phyloP scores from a whole-genome alignment of 108 stramenopile genomes.

The Hondaea fermentalgiana region DNA sequence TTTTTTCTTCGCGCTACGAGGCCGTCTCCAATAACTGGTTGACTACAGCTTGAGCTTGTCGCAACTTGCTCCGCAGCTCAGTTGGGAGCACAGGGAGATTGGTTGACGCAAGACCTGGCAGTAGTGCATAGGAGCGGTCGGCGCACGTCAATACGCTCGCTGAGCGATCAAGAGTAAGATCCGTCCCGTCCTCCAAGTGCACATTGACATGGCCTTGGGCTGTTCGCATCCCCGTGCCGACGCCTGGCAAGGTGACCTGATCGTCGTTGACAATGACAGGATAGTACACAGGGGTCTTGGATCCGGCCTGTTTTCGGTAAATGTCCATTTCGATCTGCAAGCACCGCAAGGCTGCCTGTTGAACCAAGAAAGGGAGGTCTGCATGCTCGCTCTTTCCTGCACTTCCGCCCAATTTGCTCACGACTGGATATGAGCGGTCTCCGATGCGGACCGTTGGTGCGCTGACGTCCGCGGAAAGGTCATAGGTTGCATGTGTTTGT shows the following conservation, averaged over 20 bases:
- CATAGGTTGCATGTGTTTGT: not conserved
- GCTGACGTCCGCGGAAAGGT: not conserved
- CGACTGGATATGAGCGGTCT: not conserved
- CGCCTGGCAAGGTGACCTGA: not conserved
- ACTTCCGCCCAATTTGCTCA: not conserved
- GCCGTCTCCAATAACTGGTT: not conserved
- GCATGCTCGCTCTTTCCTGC: not conserved
- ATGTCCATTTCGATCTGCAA: not conserved
- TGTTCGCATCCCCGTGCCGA: not conserved
- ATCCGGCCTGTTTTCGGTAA: not conserved
- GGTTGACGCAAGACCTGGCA: not conserved
- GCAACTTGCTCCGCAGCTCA: not conserved
- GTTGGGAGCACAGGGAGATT: not conserved
- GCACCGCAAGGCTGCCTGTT: not conserved
- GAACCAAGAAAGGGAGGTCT: not conserved
- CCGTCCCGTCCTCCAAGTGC: not conserved
- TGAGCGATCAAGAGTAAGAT: not conserved
- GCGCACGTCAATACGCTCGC: not conserved
- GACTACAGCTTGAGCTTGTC: not conserved
- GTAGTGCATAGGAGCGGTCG: not conserved
- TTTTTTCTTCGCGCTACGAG: not conserved
- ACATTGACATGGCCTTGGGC: not conserved
- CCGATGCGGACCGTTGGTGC: not conserved
- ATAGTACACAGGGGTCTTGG: not conserved
- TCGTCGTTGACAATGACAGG: slow-evolving; percentile 1